Percentiles rank a stretch among this genome's conserved stretches.
Conservation (phyloP, 2,329 filamentous ascomycete species). For the Alternaria postmessia region DNA sequence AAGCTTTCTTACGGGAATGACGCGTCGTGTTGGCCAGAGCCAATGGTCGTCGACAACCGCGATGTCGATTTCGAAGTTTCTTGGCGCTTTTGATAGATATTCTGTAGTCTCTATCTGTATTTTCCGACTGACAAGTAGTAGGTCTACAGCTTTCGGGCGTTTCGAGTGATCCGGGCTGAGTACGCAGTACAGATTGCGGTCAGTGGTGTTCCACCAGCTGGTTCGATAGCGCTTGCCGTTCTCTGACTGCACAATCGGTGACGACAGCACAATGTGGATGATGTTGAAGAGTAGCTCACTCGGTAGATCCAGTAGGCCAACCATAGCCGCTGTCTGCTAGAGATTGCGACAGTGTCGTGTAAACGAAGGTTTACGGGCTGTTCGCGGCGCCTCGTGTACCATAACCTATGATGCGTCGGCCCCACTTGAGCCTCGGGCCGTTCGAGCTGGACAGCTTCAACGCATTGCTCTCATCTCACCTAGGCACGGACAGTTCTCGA, state of each 20-base stretch:
- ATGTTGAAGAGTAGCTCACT: constrained; percentile 22
- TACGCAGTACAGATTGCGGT: constrained; percentile 12
- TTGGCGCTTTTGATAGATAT: constrained; percentile 1
- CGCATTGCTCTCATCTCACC: background rate
- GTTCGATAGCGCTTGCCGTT: constrained; percentile 14
- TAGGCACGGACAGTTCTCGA: background rate
- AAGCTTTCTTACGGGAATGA: background rate
- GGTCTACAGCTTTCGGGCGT: background rate
- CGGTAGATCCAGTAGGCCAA: constrained; percentile 19
- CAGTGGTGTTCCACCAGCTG: background rate
- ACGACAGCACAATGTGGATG: constrained; percentile 14
- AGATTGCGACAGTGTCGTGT: background rate
- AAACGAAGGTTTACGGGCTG: background rate
- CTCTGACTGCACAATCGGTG: background rate
- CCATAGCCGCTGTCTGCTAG: constrained; percentile 11
- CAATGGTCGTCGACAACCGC: constrained; percentile 2
- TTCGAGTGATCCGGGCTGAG: background rate
- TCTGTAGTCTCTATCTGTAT: constrained; percentile 1
- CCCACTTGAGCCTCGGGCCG: constrained; percentile 4
- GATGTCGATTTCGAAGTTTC: constrained; percentile 5
- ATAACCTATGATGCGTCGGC: background rate
- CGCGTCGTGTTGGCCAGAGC: constrained; percentile 5
- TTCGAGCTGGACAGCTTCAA: background rate
- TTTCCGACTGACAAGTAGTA: background rate
- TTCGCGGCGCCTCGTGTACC: background rate